Conservation (phyloP, 2,329 filamentous ascomycete species). For the Ophiocordyceps robertsii region DNA sequence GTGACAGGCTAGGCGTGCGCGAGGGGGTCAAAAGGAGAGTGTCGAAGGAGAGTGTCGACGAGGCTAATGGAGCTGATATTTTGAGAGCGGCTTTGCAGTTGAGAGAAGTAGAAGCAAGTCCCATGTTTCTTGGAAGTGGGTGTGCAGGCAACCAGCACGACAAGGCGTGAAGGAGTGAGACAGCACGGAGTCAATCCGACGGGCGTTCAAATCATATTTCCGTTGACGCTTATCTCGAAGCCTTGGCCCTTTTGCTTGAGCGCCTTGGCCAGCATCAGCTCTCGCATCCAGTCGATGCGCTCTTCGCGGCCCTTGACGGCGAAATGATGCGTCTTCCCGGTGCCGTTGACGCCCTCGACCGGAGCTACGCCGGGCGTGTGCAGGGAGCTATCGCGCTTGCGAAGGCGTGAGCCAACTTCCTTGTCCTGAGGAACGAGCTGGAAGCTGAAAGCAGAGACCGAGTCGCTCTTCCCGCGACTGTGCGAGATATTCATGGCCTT, state of each 20-base stretch:
- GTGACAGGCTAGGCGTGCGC: too few species aligned
- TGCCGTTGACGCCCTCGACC: conserved; percentile 40
- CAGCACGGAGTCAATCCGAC: neutral
- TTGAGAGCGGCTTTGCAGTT: too few species aligned
- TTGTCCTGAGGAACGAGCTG: conserved; percentile 65
- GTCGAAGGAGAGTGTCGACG: too few species aligned
- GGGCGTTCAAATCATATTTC: conserved; percentile 49
- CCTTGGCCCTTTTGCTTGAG: conserved; percentile 73
- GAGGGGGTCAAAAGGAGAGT: too few species aligned
- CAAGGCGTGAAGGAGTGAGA: neutral
- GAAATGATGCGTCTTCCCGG: conserved; percentile 84
- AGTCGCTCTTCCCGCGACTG: conserved; percentile 37
- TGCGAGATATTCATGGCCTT: conserved; percentile 59
- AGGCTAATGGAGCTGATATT: too few species aligned
- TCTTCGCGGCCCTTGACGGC: conserved; percentile 78
- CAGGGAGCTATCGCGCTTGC: conserved; percentile 38
- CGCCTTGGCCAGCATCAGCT: conserved; percentile 83
- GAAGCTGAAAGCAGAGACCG: conserved; percentile 64
- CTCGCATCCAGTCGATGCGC: conserved; percentile 93
- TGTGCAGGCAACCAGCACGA: too few species aligned
- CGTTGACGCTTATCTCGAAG: conserved; percentile 71
- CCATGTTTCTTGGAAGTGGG: neutral
- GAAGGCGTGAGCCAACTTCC: conserved; percentile 34
- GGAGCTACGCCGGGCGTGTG: conserved; percentile 17
- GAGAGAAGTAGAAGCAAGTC: neutral